These are phyloP conservation scores for Ascosphaera apis DNA, from an alignment of 2,329 filamentous ascomycete genomes.

Conservation along the genomic window DNA sequence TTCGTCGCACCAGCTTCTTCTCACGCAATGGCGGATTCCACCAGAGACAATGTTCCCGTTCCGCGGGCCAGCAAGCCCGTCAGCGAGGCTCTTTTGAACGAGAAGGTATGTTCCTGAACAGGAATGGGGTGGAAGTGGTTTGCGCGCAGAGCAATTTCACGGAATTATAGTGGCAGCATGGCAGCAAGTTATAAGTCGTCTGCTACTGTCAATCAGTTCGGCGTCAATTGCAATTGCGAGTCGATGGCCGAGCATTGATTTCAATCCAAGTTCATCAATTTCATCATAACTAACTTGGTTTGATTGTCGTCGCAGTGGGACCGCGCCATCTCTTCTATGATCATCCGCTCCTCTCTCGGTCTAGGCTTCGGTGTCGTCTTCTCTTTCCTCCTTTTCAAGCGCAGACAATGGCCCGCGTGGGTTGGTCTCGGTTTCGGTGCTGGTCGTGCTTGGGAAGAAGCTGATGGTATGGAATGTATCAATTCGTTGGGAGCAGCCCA, in stretches of 20 bases:
- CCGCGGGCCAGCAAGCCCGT: constrained; percentile 54
- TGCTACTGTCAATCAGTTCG: too few species aligned
- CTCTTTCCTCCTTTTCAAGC: constrained; percentile 94
- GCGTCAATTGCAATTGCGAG: too few species aligned
- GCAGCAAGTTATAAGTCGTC: too few species aligned
- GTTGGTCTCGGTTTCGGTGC: constrained; percentile 87
- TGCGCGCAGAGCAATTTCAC: too few species aligned
- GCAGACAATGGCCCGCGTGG: constrained; percentile 93
- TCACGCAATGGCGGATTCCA: constrained; percentile 31
- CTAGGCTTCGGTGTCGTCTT: constrained; percentile 96
- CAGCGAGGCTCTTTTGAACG: constrained; percentile 94
- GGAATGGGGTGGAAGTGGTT: too few species aligned
- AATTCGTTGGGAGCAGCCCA: background rate
- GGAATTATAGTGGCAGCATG: too few species aligned
- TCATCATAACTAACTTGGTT: too few species aligned
- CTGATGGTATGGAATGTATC: constrained; percentile 43
- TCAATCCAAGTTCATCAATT: too few species aligned
- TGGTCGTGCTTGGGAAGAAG: constrained; percentile 93
- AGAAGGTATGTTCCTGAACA: constrained; percentile 50
- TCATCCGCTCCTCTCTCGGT: constrained; percentile 90
- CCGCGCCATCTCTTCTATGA: constrained; percentile 86
- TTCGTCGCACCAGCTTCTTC: constrained; percentile 1
- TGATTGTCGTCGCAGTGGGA: constrained; percentile 83
- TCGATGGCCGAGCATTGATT: too few species aligned
- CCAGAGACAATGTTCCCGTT: constrained; percentile 33